Base-by-base conservation (phyloP, 495 filamentous ascomycete species). In the Aspergillus steynii region DNA sequence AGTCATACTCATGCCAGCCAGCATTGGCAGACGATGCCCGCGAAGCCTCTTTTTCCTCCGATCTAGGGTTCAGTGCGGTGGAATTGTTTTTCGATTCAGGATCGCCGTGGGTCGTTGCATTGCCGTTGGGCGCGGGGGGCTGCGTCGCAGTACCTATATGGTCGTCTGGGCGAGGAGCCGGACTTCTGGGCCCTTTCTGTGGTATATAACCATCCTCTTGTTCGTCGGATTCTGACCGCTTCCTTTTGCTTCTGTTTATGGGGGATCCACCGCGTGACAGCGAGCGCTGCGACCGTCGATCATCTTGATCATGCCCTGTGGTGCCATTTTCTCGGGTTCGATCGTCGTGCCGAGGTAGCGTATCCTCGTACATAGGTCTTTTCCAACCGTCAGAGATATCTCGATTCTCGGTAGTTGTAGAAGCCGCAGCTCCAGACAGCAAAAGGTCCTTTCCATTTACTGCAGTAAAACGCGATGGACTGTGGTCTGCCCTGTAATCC, bases 401-500 rank as follows among this genome's bases (percentile, higher is more conserved):
- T 34, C 58, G 65, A 45, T 62, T 61, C 15, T 69, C 65, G 53
- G 59, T 20, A 46, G 60, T 4, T 26, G 42, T 47, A 5, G 61
- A 26, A 8, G 56, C 37, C 12, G 50, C 50, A 27, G 60, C 56
- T 20, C 55, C 68, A 25, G 66, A 48, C n/a, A 56, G 31, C 26
- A 68, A 53, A 15, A 69, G 50, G 4, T 79, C 77, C 60, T 67
- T 77, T 52, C 79, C 82, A 70, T 84, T 84, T 31, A 84, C 81
- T 49, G 82, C 81, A 4, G 82, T 84, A 60, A 84, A 84, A 26
- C 77, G 75, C 15, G 80, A 80, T 31, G 81, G 79, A 50, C 77
- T 82, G 48, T 77, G 76, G 26, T 81, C 80, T 31, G 77, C 61
- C 50, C 74, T 74, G 20, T 71, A 68, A 42, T 82, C 77, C 34